Conservation (phyloP, 257 asterid genomes). For the Perilla frutescens region DNA sequence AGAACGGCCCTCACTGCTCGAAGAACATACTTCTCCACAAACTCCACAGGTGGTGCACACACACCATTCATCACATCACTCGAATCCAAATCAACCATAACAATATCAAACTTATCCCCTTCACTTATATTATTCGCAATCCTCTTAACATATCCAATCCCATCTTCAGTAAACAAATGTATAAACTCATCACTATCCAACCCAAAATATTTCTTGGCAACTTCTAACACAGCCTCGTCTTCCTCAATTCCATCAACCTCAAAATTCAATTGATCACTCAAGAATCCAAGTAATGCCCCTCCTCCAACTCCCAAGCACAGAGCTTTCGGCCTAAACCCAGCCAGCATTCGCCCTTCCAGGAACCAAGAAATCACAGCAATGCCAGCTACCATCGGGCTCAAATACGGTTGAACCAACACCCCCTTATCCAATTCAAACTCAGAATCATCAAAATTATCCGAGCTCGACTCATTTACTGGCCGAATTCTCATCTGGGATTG, state of each 20-base stretch:
- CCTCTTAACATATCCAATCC: constrained; percentile 50
- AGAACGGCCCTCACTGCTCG: constrained; percentile 53
- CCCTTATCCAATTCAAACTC: constrained; percentile 62
- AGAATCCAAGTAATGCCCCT: constrained; percentile 77
- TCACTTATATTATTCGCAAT: constrained; percentile 33
- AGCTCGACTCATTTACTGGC: constrained; percentile 36
- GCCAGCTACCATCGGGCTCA: constrained; percentile 87
- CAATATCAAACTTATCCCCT: constrained; percentile 54
- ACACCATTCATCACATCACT: constrained; percentile 55
- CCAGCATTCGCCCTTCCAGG: constrained; percentile 44
- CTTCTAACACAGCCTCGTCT: constrained; percentile 59
- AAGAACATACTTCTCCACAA: constrained; percentile 56
- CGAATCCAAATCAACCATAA: constrained; percentile 94
- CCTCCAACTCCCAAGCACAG: constrained; percentile 94
- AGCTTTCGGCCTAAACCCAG: constrained; percentile 60
- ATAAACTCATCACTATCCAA: constrained; percentile 50
- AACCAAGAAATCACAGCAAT: constrained; percentile 51
- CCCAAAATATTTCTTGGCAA: constrained; percentile 69
- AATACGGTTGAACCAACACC: constrained; percentile 73
- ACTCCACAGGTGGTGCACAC: constrained; percentile 78
- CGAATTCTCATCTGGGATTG: constrained; percentile 72
- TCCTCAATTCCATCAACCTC: constrained; percentile 80
- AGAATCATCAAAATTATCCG: constrained; percentile 37
- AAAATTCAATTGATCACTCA: constrained; percentile 54
- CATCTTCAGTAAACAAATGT: constrained; percentile 62